Evolutionary conservation across 2,329 filamentous ascomycete genomes (phyloP).

Genomic region (Lasiodiplodia citricola): DNA sequence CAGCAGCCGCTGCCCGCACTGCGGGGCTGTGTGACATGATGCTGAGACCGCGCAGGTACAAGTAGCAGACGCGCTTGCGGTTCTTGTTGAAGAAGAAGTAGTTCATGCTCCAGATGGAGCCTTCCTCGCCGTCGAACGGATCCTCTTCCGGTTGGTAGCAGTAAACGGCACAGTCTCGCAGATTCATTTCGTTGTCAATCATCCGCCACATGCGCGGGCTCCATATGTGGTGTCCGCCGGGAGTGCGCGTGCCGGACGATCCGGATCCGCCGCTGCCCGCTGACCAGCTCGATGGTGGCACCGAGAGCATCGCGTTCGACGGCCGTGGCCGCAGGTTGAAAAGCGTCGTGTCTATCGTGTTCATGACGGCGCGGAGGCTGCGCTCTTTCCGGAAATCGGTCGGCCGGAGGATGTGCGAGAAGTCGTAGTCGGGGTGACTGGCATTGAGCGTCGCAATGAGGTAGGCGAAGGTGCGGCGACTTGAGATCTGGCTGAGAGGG

Average conservation of each 20-base stretch:
- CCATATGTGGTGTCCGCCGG: slow-evolving; percentile 69
- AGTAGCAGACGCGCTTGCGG: slow-evolving; percentile 89
- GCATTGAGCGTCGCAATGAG: slow-evolving; percentile 96
- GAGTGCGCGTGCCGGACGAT: slow-evolving; percentile 54
- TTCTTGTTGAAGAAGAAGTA: slow-evolving; percentile 98
- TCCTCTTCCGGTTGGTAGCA: slow-evolving; percentile 88
- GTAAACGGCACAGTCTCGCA: slow-evolving; percentile 88
- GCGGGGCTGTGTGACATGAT: slow-evolving; percentile 69
- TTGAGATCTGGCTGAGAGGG: slow-evolving; percentile 83
- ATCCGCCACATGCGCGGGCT: slow-evolving; percentile 89
- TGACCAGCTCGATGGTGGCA: slow-evolving; percentile 38
- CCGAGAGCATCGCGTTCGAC: slow-evolving; percentile 38
- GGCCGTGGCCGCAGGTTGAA: slow-evolving; percentile 76
- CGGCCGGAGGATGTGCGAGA: slow-evolving; percentile 87
- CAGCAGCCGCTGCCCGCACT: slow-evolving; percentile 32
- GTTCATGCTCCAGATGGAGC: slow-evolving; percentile 91
- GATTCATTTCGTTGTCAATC: slow-evolving; percentile 92
- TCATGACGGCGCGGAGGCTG: slow-evolving; percentile 80
- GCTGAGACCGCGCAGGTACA: slow-evolving; percentile 89
- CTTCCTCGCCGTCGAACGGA: slow-evolving; percentile 89
- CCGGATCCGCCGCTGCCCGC: slow-evolving; percentile 48
- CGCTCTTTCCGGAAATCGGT: slow-evolving; percentile 88
- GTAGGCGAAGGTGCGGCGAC: slow-evolving; percentile 91
- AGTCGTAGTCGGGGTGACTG: slow-evolving; percentile 95
- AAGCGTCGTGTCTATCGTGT: slow-evolving; percentile 83